Conservation (phyloP, 2,329 filamentous ascomycete genomes). For the Sporothrix pallida region DNA sequence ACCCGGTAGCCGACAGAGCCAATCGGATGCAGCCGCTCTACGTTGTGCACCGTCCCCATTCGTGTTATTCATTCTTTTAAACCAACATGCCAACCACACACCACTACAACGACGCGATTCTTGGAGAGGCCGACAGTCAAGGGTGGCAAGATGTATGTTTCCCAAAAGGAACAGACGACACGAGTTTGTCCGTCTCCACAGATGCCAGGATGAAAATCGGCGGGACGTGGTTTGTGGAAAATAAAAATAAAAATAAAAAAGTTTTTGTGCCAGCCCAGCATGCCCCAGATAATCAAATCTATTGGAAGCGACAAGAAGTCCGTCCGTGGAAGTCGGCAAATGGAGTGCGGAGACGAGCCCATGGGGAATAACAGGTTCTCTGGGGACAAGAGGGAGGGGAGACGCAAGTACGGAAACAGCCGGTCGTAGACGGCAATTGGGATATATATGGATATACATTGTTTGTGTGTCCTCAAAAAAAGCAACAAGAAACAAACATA, state of each 20-base stretch:
- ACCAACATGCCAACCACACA: no score
- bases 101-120: no score
- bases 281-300: not conserved
- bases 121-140: no score
- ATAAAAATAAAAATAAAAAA: not conserved
- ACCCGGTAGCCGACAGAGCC: constrained; percentile 6
- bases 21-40: not conserved
- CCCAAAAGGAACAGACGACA: no score
- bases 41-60: no score
- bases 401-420: not conserved
- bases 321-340: constrained; percentile 1
- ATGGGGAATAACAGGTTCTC: not conserved
- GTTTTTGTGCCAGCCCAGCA: not conserved
- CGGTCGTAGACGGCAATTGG: not conserved
- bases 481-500: not conserved
- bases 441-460: constrained; percentile 2
- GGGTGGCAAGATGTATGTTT: no score
- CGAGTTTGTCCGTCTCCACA: not conserved
- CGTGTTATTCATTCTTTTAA: no score
- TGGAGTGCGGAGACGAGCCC: not conserved
- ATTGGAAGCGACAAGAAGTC: not conserved
- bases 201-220: not conserved
- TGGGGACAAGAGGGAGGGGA: no score
- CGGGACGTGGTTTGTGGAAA: constrained; percentile 9
- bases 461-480: not conserved